Conservation (phyloP, 2,329 filamentous ascomycete species). For the Botrytis deweyae region DNA sequence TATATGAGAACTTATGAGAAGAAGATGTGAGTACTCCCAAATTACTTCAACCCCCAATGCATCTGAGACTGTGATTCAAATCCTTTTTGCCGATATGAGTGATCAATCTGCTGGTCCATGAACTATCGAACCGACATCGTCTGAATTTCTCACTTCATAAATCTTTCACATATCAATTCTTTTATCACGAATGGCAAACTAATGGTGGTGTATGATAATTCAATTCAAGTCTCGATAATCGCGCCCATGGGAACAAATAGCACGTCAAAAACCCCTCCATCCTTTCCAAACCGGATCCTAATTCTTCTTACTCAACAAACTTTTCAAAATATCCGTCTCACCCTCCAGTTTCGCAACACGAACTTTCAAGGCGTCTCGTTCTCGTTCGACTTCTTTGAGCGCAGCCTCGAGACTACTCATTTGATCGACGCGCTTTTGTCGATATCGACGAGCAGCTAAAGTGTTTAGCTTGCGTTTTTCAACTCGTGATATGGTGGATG, state of each 20-base stretch:
- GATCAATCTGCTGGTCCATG: conserved; percentile 19
- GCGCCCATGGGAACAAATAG: not conserved
- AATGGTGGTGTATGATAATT: conserved; percentile 15
- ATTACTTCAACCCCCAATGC: not conserved
- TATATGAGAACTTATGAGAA: too few relatives aligned
- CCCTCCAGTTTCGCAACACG: conserved; percentile 64
- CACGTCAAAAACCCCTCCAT: not conserved
- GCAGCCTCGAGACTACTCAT: conserved; percentile 60
- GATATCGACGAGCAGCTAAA: conserved; percentile 68
- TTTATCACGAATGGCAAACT: not conserved
- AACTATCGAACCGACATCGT: conserved; percentile 26
- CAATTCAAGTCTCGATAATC: conserved; percentile 10
- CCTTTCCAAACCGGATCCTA: not conserved
- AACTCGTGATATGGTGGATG: conserved; percentile 24
- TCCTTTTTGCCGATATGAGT: conserved; percentile 32
- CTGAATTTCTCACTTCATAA: conserved; percentile 14
- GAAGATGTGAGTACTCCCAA: not conserved
- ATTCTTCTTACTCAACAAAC: conserved; percentile 41
- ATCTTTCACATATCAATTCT: not conserved
- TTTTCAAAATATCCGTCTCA: conserved; percentile 60
- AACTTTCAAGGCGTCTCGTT: conserved; percentile 63
- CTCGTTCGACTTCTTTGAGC: conserved; percentile 56
- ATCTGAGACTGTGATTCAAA: conserved; percentile 20
- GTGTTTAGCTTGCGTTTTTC: conserved; percentile 67
- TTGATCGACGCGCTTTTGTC: conserved; percentile 68